Percentiles rank a stretch among this genome's conserved stretches.
These are phyloP conservation scores for Fulvia fulva DNA, from an alignment of 2,329 filamentous ascomycete species.

Conservation along the genomic window DNA sequence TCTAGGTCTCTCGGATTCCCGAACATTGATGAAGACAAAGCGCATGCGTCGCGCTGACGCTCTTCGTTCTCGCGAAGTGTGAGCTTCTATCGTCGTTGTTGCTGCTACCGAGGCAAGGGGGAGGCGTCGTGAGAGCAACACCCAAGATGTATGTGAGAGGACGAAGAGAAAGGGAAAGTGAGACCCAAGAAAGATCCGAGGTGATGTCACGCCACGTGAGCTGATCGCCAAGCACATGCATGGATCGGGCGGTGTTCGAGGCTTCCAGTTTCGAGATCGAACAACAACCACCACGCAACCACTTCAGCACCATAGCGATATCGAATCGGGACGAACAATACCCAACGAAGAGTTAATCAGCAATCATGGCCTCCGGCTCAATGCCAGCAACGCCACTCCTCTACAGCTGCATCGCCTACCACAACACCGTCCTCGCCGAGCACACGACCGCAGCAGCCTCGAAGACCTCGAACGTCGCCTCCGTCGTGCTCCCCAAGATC, in stretches of 20 bases:
- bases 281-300: background rate
- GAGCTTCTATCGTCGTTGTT: too few relatives aligned
- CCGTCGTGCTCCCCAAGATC: constrained; percentile 93
- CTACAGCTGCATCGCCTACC: constrained; percentile 82
- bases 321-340: background rate
- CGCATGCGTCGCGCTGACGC: too few relatives aligned
- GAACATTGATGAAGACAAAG: too few relatives aligned
- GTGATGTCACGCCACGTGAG: background rate
- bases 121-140: too few relatives aligned
- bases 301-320: background rate
- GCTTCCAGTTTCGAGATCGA: background rate
- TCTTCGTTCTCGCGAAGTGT: too few relatives aligned
- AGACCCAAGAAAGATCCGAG: background rate
- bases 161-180: too few relatives aligned
- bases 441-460: constrained; percentile 82
- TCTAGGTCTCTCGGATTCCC: too few relatives aligned
- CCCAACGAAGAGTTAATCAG: background rate
- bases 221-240: background rate
- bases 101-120: too few relatives aligned
- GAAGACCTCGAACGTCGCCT: constrained; percentile 80
- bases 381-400: constrained; percentile 34
- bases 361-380: constrained; percentile 35
- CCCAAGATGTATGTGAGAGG: too few relatives aligned
- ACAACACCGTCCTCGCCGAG: constrained; percentile 88
- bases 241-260: background rate